A percentile compares a stretch with the other conserved stretches of the same genome.
phyloP scores from a whole-genome alignment of 75 land plant species.

The Cunninghamia lanceolata region DNA sequence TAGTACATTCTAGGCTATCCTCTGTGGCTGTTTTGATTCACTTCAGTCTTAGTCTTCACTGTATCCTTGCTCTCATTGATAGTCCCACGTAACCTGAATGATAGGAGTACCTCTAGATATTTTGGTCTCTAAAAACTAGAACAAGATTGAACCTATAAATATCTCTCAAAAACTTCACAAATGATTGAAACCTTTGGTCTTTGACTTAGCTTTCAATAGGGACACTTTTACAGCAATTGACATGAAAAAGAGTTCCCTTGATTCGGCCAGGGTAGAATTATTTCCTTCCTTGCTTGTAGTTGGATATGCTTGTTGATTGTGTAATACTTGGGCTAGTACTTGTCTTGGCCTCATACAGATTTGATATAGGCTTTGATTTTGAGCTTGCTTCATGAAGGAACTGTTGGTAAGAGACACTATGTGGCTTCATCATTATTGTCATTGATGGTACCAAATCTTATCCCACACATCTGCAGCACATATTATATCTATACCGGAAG shows the following conservation, averaged over 20 bases:
- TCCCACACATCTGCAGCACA: too few relatives aligned
- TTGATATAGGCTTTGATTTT: too few relatives aligned
- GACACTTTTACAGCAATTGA: not conserved
- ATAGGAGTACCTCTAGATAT: not conserved
- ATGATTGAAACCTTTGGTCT: not conserved
- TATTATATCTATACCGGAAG: too few relatives aligned
- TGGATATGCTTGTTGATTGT: not conserved
- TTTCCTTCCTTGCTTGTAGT: not conserved
- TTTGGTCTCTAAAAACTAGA: not conserved
- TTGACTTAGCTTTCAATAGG: not conserved
- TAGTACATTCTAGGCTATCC: not conserved
- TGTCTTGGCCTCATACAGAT: too few relatives aligned
- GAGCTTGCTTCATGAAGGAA: too few relatives aligned
- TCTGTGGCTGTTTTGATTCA: not conserved
- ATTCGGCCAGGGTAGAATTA: not conserved
- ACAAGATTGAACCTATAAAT: not conserved
- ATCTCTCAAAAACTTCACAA: not conserved
- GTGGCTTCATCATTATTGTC: too few relatives aligned
- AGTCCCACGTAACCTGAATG: not conserved
- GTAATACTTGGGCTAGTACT: too few relatives aligned
- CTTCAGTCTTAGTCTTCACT: not conserved
- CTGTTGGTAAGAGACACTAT: too few relatives aligned
- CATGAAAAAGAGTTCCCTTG: not conserved
- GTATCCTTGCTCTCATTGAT: not conserved
- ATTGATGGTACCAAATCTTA: too few relatives aligned